Base-by-base conservation (phyloP, 2,329 filamentous ascomycete species). In the Botrytis pseudocinerea region DNA sequence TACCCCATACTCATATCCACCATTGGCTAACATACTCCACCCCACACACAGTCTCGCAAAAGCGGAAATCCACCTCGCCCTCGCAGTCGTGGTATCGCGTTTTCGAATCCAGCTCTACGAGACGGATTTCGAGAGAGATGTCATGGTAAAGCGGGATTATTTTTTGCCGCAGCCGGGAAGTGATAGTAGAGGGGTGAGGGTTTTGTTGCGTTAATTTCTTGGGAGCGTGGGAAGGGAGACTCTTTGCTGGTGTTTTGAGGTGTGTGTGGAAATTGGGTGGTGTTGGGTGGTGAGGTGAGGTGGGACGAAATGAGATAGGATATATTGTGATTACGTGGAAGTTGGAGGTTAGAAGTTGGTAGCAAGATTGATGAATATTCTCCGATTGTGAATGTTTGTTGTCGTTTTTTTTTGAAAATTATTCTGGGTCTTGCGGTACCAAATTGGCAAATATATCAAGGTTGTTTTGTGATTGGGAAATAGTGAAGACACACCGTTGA, bases 31-130 rank as follows among this genome's bases (percentile, higher is more conserved):
- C 28, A 32, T 18, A 1, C 16, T 25, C 22, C 18, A 18, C 35
- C 38, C 14, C 22, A n/a, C 48, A 1, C 6, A 10, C 6, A 68
- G 77, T 64, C 73, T 79, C 2, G 77, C 77, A 22, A 77, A 74
- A 73, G 76, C 74, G 20, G 78, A 79, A 61, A 40, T 79, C 10
- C 73, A 76, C 46, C 54, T 78, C 6, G 66, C 70, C 0, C 42
- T 78, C 14, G 76, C 76, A 3, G 75, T 72, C 4, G 51, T 78
- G 38, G 73, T 76, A 54, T 70, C 74, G 1, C 75, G 75, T 5
- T 79, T 73, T 42, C 42, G 71, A 9, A 72, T 73, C 3, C 62
- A 73, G 25, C 60, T 76, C 46, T 71, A 77, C 14, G 74, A 75
- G n/a, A 76, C 77, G 2, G 74, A 73, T 8, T 70, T 64, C 8